Evolutionary conservation across 257 asterid genomes (phyloP).

Genomic region (Penstemon newberryi): DNA sequence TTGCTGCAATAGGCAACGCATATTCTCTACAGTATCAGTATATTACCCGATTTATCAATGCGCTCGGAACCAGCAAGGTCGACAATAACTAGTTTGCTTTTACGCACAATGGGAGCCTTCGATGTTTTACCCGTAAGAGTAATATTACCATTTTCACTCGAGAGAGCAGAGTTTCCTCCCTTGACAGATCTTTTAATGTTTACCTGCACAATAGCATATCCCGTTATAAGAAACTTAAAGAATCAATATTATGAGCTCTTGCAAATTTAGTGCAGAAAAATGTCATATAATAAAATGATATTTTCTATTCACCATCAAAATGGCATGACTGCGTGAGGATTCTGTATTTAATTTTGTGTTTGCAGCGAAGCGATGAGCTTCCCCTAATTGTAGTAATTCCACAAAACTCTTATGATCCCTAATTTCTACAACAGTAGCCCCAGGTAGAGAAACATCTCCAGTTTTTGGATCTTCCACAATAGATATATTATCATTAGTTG

Average conservation of each 20-base stretch:
- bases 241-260: constrained; percentile 9
- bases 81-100: constrained; percentile 77
- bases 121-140: constrained; percentile 46
- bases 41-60: constrained; percentile 69
- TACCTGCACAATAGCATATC: constrained; percentile 43
- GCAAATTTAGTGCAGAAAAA: constrained; percentile 7
- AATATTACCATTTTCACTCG: constrained; percentile 57
- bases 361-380: constrained; percentile 84
- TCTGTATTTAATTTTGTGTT: constrained; percentile 85
- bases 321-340: constrained; percentile 94
- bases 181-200: constrained; percentile 67
- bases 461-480: constrained; percentile 75
- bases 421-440: constrained; percentile 69
- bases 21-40: constrained; percentile 19
- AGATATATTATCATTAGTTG: constrained; percentile 67
- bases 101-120: constrained; percentile 72
- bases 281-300: constrained; percentile 14
- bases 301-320: constrained; percentile 59
- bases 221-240: background rate
- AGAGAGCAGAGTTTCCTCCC: constrained; percentile 55
- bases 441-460: constrained; percentile 88
- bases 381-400: constrained; percentile 72
- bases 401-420: constrained; percentile 67
- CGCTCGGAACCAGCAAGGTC: constrained; percentile 99
- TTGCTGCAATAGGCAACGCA: constrained; percentile 5